A percentile compares a stretch with the other conserved stretches of the same genome.
Conservation (phyloP, 352 stramenopile genomes). For the Phytopythium sindhum region DNA sequence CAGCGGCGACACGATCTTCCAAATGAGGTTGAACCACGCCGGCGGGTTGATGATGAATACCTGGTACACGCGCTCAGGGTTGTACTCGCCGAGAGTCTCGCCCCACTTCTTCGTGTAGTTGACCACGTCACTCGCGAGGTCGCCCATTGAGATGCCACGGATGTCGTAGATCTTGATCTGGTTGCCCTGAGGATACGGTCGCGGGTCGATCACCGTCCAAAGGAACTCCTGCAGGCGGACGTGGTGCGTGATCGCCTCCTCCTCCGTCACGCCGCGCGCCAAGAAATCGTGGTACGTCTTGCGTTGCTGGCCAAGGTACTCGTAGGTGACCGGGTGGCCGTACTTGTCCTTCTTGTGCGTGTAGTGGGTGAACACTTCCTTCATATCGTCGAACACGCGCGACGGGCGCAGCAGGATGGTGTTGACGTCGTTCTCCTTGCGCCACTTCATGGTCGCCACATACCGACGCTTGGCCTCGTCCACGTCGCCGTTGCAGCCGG, state of each 20-base stretch:
- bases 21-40: slow-evolving; percentile 77
- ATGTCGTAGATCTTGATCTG: slow-evolving; percentile 77
- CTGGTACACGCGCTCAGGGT: slow-evolving; percentile 69
- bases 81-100: slow-evolving; percentile 60
- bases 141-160: slow-evolving; percentile 71
- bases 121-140: slow-evolving; percentile 64
- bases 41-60: slow-evolving; percentile 75
- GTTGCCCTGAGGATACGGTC: slow-evolving; percentile 51
- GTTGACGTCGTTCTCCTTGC: slow-evolving; percentile 66
- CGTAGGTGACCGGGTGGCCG: slow-evolving; percentile 52
- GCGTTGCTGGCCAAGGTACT: slow-evolving; percentile 59
- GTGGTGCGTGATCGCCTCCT: slow-evolving; percentile 60
- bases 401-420: slow-evolving; percentile 58
- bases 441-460: slow-evolving; percentile 55
- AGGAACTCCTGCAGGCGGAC: slow-evolving; percentile 70
- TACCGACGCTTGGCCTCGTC: slow-evolving; percentile 67
- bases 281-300: slow-evolving; percentile 60
- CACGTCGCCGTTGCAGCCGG: slow-evolving; percentile 65
- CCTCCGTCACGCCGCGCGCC: slow-evolving; percentile 44
- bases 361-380: slow-evolving; percentile 57
- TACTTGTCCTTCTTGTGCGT: slow-evolving; percentile 65
- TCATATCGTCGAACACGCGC: slow-evolving; percentile 57
- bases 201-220: slow-evolving; percentile 63
- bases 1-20: slow-evolving; percentile 69
- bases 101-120: slow-evolving; percentile 69